Evolutionary conservation across 2,329 filamentous ascomycete species (phyloP).

Genomic region (Drechslera avenae): DNA sequence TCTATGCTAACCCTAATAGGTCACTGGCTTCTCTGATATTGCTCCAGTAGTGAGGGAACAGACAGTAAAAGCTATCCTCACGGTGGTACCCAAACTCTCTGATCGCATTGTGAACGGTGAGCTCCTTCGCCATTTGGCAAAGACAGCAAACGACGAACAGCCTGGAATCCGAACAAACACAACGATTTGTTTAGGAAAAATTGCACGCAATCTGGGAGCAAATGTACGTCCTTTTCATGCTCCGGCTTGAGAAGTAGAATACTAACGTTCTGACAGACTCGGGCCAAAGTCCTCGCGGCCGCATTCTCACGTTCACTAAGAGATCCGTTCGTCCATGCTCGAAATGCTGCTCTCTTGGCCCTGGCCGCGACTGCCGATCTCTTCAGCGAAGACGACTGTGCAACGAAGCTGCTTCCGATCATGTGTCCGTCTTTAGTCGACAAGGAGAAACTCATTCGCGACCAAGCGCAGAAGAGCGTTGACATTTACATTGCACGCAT

Average conservation of each 20-base stretch:
- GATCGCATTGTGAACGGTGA: constrained; percentile 95
- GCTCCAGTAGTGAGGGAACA: constrained; percentile 93
- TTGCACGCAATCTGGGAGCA: constrained; percentile 83
- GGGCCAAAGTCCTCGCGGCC: constrained; percentile 88
- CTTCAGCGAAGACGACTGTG: constrained; percentile 89
- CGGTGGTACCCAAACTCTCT: constrained; percentile 85
- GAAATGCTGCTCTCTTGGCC: constrained; percentile 86
- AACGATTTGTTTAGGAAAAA: constrained; percentile 95
- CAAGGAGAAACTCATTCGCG: constrained; percentile 91
- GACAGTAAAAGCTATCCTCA: constrained; percentile 90
- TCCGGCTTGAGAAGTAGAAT: background rate
- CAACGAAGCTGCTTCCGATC: constrained; percentile 78
- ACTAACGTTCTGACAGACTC: constrained; percentile 58
- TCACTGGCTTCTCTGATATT: constrained; percentile 92
- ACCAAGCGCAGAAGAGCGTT: constrained; percentile 87
- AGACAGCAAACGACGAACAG: constrained; percentile 96
- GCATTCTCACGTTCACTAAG: constrained; percentile 88
- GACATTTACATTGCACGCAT: constrained; percentile 84
- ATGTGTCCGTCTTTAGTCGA: constrained; percentile 86
- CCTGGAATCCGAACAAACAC: constrained; percentile 97
- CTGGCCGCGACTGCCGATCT: constrained; percentile 82
- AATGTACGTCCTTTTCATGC: constrained; percentile 48
- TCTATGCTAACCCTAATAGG: constrained; percentile 55
- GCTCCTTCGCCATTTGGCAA: constrained; percentile 85
- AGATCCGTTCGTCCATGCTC: constrained; percentile 92